Evolutionary conservation across 257 asterid species (phyloP), one percentile per base, ranked within the genome.

Genomic region (Cynanchum wilfordii): DNA sequence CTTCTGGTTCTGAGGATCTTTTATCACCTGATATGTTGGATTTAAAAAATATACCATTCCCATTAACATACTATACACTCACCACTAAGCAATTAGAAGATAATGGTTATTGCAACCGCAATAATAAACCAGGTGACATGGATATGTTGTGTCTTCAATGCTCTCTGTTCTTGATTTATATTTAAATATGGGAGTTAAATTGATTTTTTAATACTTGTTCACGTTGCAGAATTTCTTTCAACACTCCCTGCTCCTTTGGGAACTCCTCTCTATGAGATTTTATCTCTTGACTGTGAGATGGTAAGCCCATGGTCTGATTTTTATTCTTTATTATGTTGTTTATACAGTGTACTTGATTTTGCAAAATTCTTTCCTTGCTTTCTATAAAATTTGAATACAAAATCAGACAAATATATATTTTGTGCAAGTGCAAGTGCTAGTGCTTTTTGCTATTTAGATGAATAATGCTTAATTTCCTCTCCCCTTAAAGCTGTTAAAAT

Each of bases 221-320:
- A 4, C 54, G 16, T 54, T 86, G 89, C 88, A 94, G 99, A 88
- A 24, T 91, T 91, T 83, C 76, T 80, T 67, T 78, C 90, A 47
- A 91, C 95, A 6, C 84, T 81, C 64, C 93, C 98, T 56, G 87
- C 96, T 85, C 88, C 98, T 74, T 79, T 87, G 52, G 99, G 89
- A 75, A 84, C 80, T 66, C 88, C 90, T 16, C 82, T 82, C 33
- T 84, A 87, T 77, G 88, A 82, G 76, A 84, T 94, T 81, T 81
- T 94, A 88, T 95, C 97, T 15, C 88, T 94, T 19, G 99, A 94
- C 75, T 94, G 99, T 70, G 99, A 94, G 83, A 94, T 94, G 99
- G 99, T 90, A 87, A 20, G 84, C 73, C 70, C 73, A 20, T 65
- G 17, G 72, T 24, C 49, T 9, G 25, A 57, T 69, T 42, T 22